Base-by-base conservation (phyloP, 805 yeast genomes). In the Lipomyces oligophaga region DNA sequence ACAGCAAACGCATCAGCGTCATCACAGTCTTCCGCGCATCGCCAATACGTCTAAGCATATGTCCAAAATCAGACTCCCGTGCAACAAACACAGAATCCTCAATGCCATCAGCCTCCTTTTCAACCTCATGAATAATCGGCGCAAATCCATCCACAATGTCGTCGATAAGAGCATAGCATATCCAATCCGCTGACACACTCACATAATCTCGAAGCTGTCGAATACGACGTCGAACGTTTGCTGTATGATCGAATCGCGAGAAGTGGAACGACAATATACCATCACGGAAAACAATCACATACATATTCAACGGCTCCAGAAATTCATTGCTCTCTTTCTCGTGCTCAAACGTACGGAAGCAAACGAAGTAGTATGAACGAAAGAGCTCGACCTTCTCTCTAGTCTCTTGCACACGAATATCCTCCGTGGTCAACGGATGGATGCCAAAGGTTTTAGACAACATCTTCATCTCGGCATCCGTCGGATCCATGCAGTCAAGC, bases 371-470 rank as follows among this genome's bases (percentile, higher is more conserved):
- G 67, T 90, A 90, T 57, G 79, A 78, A 59, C 80, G 79, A 75
- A 90, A 90, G 52, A 90, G 72, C 68, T 90, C 98, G 25, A 90
- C 97, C 67, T 90, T 90, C 70, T 90, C 98, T 68, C 98, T 88
- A 20, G 96, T 79, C 69, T 90, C 98, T 69, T 89, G 95, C 79
- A 87, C 85, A 47, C 96, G 73, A 55, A 90, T 89, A 80, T 90
- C 98, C 69, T 90, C 98, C 1, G 96, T 88, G 0, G 98, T 90
- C 72, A 90, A 80, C 25, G 98, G 98, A 72, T 90, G 98, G 68
- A 90, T 86, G 7, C 96, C 96, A 66, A 90, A 90, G 0, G 97
- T 93, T 60, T 89, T 89, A 7, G 96, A 83, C 33, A 93, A 65
- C 59, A 85, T 81, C 62, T 84, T 84, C 96, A 93, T 87, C 67